Conservation (phyloP, 1,284 basidiomycete genomes). For the Spongispora temasekensis region DNA sequence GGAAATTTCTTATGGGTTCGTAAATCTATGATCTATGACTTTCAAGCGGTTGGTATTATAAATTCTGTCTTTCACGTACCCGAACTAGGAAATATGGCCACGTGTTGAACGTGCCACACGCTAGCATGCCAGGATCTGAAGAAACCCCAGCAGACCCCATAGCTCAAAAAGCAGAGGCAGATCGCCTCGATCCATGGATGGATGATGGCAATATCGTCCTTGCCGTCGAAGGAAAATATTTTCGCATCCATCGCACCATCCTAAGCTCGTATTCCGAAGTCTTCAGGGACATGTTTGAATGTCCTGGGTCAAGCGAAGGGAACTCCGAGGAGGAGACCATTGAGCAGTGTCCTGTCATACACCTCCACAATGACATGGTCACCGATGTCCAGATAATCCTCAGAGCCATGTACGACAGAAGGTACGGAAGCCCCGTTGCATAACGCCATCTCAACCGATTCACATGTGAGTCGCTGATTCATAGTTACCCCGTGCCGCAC, state of each 20-base stretch:
- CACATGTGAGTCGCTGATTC: background rate
- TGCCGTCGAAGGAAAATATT: conserved; percentile 11
- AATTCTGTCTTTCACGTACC: too few relatives aligned
- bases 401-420: conserved; percentile 19
- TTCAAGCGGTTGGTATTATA: too few relatives aligned
- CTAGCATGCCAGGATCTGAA: too few relatives aligned
- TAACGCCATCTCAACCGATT: too few relatives aligned
- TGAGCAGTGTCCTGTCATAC: conserved; percentile 21
- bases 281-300: conserved; percentile 15
- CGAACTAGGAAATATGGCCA: too few relatives aligned
- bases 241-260: conserved; percentile 15
- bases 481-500: conserved; percentile 12
- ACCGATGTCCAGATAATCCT: conserved; percentile 18
- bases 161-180: conserved; percentile 4
- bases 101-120: too few relatives aligned
- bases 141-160: conserved; percentile 1
- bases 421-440: conserved; percentile 4
- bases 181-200: conserved; percentile 15
- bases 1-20: too few relatives aligned
- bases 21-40: too few relatives aligned
- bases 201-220: conserved; percentile 16
- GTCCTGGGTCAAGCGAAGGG: background rate
- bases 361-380: conserved; percentile 14
- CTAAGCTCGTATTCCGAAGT: conserved; percentile 11
- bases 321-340: conserved; percentile 2